These are phyloP conservation scores for Aspergillus piperis DNA, from an alignment of 2,329 filamentous ascomycete genomes.

Conservation along the genomic window DNA sequence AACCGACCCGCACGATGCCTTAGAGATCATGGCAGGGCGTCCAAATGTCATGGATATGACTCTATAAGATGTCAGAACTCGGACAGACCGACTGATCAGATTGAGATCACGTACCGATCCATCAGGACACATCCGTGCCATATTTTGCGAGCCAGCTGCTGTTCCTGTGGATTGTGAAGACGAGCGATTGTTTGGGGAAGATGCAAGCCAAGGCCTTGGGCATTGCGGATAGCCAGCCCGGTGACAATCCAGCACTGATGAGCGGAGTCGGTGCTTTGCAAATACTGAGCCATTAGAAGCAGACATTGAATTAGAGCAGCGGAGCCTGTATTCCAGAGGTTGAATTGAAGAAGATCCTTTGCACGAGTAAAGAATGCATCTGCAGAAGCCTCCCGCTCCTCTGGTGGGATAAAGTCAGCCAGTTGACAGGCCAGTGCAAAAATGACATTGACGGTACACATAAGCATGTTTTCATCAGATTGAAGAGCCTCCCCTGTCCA, in stretches of 20 bases:
- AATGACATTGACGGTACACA: conserved; percentile 51
- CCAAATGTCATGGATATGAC: conserved; percentile 43
- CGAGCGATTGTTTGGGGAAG: conserved; percentile 41
- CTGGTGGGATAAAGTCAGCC: conserved; percentile 42
- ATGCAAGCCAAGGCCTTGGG: conserved; percentile 51
- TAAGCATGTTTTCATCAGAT: conserved; percentile 46
- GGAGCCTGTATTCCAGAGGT: conserved; percentile 47
- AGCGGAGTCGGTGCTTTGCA: conserved; percentile 52
- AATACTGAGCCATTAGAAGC: conserved; percentile 51
- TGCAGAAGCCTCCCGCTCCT: conserved; percentile 46
- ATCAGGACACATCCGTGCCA: conserved; percentile 43
- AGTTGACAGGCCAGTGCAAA: conserved; percentile 51
- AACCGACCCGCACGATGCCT: conserved; percentile 27
- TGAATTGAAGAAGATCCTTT: conserved; percentile 46
- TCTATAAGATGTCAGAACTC: conserved; percentile 14
- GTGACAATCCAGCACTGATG: conserved; percentile 55
- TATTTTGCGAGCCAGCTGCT: conserved; percentile 34
- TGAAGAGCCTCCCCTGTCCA: conserved; percentile 44
- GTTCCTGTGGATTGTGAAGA: conserved; percentile 27
- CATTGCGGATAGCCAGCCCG: conserved; percentile 50
- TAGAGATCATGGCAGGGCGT: conserved; percentile 40
- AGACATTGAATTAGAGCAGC: conserved; percentile 51
- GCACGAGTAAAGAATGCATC: conserved; percentile 48
- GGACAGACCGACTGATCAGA: background rate
- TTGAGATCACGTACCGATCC: conserved; percentile 30